Evolutionary conservation across 371 early-diverging fungal species (phyloP).

Genomic region (Mucor sp.): DNA sequence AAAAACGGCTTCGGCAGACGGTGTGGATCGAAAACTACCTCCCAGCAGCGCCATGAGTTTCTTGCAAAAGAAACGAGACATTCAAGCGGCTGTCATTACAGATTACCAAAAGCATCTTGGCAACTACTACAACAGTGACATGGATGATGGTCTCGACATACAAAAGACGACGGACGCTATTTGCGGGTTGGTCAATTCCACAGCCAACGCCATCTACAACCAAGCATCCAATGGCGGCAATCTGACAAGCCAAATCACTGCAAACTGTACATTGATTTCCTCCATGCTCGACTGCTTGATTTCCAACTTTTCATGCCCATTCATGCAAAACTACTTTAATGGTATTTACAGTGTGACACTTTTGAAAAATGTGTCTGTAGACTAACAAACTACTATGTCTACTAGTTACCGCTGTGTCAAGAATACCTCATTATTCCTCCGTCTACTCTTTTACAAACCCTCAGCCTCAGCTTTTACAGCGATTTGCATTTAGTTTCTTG

Average conservation of each 20-base stretch:
- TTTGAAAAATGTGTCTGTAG: too few species aligned
- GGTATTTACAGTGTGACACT: too few species aligned
- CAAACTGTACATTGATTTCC: slow-evolving; percentile 52
- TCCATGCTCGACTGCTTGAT: slow-evolving; percentile 70
- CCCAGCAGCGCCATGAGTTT: slow-evolving; percentile 82
- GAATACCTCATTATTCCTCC: slow-evolving; percentile 45
- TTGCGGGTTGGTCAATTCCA: slow-evolving; percentile 61
- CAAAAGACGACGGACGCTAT: slow-evolving; percentile 45
- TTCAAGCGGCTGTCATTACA: slow-evolving; percentile 68
- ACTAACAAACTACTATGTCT: background rate
- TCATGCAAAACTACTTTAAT: slow-evolving; percentile 60
- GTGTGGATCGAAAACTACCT: slow-evolving; percentile 60
- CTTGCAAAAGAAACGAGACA: slow-evolving; percentile 54
- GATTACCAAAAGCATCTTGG: slow-evolving; percentile 59
- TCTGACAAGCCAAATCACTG: slow-evolving; percentile 39
- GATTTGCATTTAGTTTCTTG: slow-evolving; percentile 53
- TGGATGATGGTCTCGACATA: slow-evolving; percentile 51
- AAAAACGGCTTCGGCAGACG: slow-evolving; percentile 49
- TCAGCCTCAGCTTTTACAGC: slow-evolving; percentile 36
- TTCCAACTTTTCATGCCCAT: slow-evolving; percentile 65
- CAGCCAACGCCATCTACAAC: slow-evolving; percentile 54
- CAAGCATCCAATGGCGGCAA: slow-evolving; percentile 52
- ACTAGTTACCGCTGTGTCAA: slow-evolving; percentile 32
- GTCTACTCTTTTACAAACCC: slow-evolving; percentile 47
- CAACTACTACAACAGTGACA: slow-evolving; percentile 69